Evolutionary conservation across 2,329 filamentous ascomycete species (phyloP), one percentile per base, ranked within the genome.

Genomic region (Talaromyces sp.): DNA sequence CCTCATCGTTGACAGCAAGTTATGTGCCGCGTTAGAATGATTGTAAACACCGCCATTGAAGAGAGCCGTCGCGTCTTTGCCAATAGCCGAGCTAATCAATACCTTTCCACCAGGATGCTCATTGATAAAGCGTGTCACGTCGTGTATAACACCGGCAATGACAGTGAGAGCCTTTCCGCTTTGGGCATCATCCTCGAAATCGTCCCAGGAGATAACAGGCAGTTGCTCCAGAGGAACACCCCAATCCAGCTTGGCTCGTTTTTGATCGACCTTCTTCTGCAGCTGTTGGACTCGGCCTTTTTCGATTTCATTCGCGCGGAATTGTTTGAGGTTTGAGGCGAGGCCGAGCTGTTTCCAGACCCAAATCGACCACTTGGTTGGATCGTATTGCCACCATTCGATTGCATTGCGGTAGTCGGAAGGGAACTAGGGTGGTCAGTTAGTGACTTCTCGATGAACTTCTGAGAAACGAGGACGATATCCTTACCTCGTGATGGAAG

Each of bases 401-500:
- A 94, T 93, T 57, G 90, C 90, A 72, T 95, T 95, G 71, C 90
- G 89, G 84, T 94, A 95, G 75, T 95, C 90, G 10, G 89, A 93
- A 49, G 91, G 91, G 77, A 95, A 95, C 75, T 39, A 19, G 7
- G n/a, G n/a, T 14, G n/a, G 33, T 36, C 13, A 36, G 33, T n/a
- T n/a, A n/a, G n/a, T n/a, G n/a, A n/a, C n/a, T 14, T 14, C n/a
- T 36, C 10, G 17, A 14, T 36, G 10, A 36, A n/a, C 33, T 8
- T 7, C n/a, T n/a, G n/a, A n/a, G 13, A 36, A n/a, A 2, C 3
- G 13, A 36, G 4, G 33, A 3, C 33, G 4, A n/a, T 7, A 36
- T 8, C 17, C 13, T 36, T 39, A 39, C 36, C 36, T 95, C 90
- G 82, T 95, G 90, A 78, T 95, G 90, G 83, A 95, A 95, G 82